Conservation (phyloP, 2,329 filamentous ascomycete genomes). For the Neopestalotiopsis rosae region DNA sequence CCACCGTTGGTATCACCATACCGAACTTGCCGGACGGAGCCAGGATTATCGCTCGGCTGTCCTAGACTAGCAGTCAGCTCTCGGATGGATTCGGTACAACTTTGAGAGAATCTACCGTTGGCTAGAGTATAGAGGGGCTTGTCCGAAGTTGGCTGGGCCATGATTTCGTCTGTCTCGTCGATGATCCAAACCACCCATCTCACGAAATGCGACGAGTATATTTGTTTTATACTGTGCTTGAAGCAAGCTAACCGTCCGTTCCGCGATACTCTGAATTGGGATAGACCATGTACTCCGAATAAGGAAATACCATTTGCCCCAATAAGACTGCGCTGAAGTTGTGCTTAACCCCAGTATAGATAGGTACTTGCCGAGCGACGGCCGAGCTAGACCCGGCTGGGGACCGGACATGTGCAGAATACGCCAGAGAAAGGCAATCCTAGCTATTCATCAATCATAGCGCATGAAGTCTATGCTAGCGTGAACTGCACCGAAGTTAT, state of each 20-base stretch:
- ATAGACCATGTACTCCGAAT: not conserved
- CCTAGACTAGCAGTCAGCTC: not conserved
- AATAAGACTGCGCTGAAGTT: not conserved
- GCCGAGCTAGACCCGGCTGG: not conserved
- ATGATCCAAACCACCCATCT: not conserved
- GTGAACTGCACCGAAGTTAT: not conserved
- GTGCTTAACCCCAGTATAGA: not conserved
- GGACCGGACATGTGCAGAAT: not conserved
- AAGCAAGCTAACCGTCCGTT: not conserved
- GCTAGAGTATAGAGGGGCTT: not conserved
- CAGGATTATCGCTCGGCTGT: constrained; percentile 1
- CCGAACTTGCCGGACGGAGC: constrained; percentile 5
- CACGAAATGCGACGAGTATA: not conserved
- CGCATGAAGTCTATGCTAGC: not conserved
- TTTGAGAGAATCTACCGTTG: not conserved
- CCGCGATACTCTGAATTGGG: not conserved
- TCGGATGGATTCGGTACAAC: not conserved
- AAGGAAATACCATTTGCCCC: not conserved
- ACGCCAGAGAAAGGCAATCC: not conserved
- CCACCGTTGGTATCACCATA: constrained; percentile 9
- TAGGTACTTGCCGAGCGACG: not conserved
- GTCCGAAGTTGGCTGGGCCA: not conserved
- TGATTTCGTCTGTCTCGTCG: not conserved
- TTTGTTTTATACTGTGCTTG: not conserved
- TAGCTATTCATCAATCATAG: not conserved